Conservation (phyloP, 2,329 filamentous ascomycete genomes). For the Cercospora zeae-maydis region DNA sequence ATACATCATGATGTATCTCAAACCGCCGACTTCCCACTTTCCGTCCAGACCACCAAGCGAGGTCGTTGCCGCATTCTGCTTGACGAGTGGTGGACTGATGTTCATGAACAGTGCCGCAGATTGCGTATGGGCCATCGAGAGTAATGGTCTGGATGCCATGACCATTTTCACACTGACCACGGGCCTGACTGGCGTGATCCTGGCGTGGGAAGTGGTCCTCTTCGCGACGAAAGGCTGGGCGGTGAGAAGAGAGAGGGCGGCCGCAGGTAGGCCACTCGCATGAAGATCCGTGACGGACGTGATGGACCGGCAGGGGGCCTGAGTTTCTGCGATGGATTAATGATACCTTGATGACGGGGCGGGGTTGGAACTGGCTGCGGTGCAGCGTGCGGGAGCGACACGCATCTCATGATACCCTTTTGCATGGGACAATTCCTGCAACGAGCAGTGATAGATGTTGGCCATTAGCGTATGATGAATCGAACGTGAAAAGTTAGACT, state of each 20-base stretch:
- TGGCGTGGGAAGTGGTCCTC: constrained; percentile 76
- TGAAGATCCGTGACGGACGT: constrained; percentile 4
- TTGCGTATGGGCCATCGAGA: constrained; percentile 71
- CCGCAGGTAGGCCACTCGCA: constrained; percentile 12
- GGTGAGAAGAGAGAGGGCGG: constrained; percentile 36
- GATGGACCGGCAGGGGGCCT: background rate
- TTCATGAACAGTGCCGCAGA: constrained; percentile 89
- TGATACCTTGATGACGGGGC: background rate
- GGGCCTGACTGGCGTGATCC: constrained; percentile 75
- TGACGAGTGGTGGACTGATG: constrained; percentile 81
- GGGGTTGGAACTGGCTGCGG: background rate
- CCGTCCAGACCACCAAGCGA: constrained; percentile 86
- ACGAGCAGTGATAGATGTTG: background rate
- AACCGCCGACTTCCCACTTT: constrained; percentile 73
- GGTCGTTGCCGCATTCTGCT: constrained; percentile 78
- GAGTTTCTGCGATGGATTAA: background rate
- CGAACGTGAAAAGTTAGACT: background rate
- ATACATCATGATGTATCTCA: constrained; percentile 75
- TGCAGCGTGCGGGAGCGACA: background rate
- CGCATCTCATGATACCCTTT: constrained; percentile 2
- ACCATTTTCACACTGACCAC: constrained; percentile 87
- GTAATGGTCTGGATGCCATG: constrained; percentile 79
- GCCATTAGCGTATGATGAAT: background rate
- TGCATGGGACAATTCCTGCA: background rate
- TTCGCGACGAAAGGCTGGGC: constrained; percentile 90